Evolutionary conservation across 768 basidiomycete genomes (phyloP).

Genomic region (Paxillus involutus): DNA sequence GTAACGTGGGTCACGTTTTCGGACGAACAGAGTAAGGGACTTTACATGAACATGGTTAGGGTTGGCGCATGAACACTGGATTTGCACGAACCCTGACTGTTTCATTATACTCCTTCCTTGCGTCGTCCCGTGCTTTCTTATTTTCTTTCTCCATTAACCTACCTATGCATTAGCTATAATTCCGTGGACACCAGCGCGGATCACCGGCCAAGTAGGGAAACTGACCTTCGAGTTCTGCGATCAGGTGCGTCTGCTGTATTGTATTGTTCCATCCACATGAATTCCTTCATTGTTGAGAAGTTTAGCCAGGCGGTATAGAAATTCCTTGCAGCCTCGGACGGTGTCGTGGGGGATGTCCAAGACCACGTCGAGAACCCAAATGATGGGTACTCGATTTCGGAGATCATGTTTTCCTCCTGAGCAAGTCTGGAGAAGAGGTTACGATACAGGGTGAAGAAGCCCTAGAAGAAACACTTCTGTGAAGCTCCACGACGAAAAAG

Average conservation of each 20-base stretch:
- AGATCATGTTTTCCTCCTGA: slow-evolving; percentile 63
- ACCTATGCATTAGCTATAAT: not conserved
- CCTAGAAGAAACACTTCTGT: slow-evolving; percentile 41
- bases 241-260: slow-evolving; percentile 84
- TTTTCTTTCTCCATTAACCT: slow-evolving; percentile 97
- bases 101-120: slow-evolving; percentile 90
- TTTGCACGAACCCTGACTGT: slow-evolving; percentile 68
- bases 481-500: not conserved
- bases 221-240: slow-evolving; percentile 74
- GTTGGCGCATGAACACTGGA: not conserved
- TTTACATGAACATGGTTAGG: slow-evolving; percentile 24
- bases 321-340: slow-evolving; percentile 52
- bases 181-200: too few species aligned
- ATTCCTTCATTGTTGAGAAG: slow-evolving; percentile 86
- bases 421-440: slow-evolving; percentile 83
- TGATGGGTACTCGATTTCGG: slow-evolving; percentile 62
- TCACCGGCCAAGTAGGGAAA: not conserved
- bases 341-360: slow-evolving; percentile 55
- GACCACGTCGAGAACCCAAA: slow-evolving; percentile 81
- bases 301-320: slow-evolving; percentile 90
- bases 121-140: slow-evolving; percentile 86
- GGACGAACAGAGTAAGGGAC: slow-evolving; percentile 73
- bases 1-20: slow-evolving; percentile 90
- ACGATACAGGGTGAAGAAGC: slow-evolving; percentile 88
- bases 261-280: slow-evolving; percentile 86